These are phyloP conservation scores for Arthromyces matolae DNA, from an alignment of 768 basidiomycete genomes.

Conservation along the genomic window DNA sequence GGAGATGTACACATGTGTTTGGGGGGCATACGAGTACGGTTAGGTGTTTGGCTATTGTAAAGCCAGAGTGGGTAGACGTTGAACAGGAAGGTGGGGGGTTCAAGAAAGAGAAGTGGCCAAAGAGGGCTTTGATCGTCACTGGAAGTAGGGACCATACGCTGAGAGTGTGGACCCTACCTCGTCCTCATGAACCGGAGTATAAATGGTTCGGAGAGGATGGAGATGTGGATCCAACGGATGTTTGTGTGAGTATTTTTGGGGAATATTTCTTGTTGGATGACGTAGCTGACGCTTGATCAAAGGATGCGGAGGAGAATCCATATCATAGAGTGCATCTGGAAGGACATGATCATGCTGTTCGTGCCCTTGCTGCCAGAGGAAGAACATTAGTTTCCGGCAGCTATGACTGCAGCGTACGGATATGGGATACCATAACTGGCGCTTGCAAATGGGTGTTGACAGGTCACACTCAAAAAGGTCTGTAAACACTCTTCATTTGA, in stretches of 20 bases:
- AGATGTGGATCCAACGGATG: constrained; percentile 52
- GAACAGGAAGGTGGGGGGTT: constrained; percentile 60
- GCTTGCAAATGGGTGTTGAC: constrained; percentile 74
- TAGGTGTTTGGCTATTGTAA: constrained; percentile 91
- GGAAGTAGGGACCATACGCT: constrained; percentile 70
- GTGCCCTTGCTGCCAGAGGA: constrained; percentile 88
- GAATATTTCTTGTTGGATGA: constrained; percentile 25
- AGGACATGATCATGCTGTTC: constrained; percentile 90
- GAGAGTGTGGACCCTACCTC: constrained; percentile 53
- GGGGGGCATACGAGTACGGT: constrained; percentile 97
- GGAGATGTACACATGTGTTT: constrained; percentile 87
- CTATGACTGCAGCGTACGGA: constrained; percentile 91
- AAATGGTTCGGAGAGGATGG: constrained; percentile 57
- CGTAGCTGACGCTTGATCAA: constrained; percentile 20
- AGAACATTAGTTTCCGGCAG: constrained; percentile 91
- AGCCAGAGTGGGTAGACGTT: constrained; percentile 82
- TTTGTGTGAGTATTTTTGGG: constrained; percentile 27
- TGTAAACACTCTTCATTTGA: constrained; percentile 16
- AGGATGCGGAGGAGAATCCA: constrained; percentile 77
- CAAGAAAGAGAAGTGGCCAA: constrained; percentile 65
- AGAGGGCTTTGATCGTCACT: constrained; percentile 68
- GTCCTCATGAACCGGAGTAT: constrained; percentile 73
- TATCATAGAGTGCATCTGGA: constrained; percentile 82
- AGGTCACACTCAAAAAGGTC: constrained; percentile 92
- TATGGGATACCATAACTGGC: constrained; percentile 91